A percentile compares a stretch with the other conserved stretches of the same genome.
Conservation (phyloP, 257 asterid species). For the Coffea canephora region DNA sequence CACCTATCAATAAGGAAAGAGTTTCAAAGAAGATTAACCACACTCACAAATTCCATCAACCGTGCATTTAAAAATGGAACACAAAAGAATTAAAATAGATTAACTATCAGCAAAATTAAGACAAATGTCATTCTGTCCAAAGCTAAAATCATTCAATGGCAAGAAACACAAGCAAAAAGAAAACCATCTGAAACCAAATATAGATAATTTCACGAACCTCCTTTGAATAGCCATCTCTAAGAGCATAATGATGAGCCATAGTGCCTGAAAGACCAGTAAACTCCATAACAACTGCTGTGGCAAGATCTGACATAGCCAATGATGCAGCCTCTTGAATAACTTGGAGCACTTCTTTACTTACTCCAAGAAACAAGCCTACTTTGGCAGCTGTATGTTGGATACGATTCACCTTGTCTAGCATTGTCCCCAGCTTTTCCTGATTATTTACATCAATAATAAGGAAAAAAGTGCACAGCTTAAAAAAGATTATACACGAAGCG, state of each 20-base stretch:
- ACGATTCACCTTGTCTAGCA: constrained; percentile 91
- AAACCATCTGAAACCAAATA: background rate
- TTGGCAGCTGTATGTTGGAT: constrained; percentile 59
- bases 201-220: constrained; percentile 46
- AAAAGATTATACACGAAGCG: background rate
- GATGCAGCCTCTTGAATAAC: constrained; percentile 70
- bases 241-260: constrained; percentile 94
- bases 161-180: constrained; percentile 6
- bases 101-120: background rate
- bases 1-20: no score
- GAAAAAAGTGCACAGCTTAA: background rate
- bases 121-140: background rate
- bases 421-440: constrained; percentile 94
- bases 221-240: constrained; percentile 84
- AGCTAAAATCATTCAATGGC: background rate
- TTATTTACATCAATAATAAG: constrained; percentile 2
- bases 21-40: background rate
- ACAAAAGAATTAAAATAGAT: background rate
- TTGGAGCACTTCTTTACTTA: constrained; percentile 48
- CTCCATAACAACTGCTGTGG: constrained; percentile 89
- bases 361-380: constrained; percentile 60
- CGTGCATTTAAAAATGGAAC: background rate
- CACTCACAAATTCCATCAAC: background rate
- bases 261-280: constrained; percentile 92
- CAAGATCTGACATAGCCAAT: constrained; percentile 89